phyloP scores from a whole-genome alignment of 495 filamentous ascomycete species.

The Penicillium bialowiezense region DNA sequence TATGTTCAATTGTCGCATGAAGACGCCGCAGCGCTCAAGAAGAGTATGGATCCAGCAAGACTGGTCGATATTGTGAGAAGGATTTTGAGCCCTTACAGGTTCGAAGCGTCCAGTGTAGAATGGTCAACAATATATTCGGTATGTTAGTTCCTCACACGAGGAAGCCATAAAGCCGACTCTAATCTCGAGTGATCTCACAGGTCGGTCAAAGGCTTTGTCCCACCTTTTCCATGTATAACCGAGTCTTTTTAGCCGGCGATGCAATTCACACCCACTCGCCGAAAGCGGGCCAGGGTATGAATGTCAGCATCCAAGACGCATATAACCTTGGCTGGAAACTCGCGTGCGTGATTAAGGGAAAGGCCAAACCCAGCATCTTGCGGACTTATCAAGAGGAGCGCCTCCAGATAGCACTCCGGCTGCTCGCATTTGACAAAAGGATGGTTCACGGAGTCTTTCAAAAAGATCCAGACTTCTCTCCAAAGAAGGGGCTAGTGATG shows the following conservation, averaged over 20 bases:
- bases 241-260: too few species aligned
- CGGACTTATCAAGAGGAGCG: constrained; percentile 62
- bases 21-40: neutral
- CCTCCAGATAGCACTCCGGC: constrained; percentile 57
- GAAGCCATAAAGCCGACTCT: neutral
- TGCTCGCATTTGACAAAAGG: constrained; percentile 60
- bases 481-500: too few species aligned
- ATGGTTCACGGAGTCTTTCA: constrained; percentile 20
- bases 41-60: neutral
- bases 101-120: neutral
- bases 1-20: constrained; percentile 55
- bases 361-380: constrained; percentile 48
- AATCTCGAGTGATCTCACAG: too few species aligned
- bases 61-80: constrained; percentile 38
- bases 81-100: constrained; percentile 55
- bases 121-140: constrained; percentile 13
- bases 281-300: constrained; percentile 74
- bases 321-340: constrained; percentile 75
- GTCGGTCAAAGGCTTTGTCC: constrained; percentile 64
- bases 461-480: neutral
- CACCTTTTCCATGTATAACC: constrained; percentile 53
- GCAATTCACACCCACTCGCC: constrained; percentile 62
- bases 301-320: constrained; percentile 45
- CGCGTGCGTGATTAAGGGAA: constrained; percentile 51
- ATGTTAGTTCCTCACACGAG: neutral